Conservation (phyloP, 169 alveolate genomes). For the Blepharisma undulans region DNA sequence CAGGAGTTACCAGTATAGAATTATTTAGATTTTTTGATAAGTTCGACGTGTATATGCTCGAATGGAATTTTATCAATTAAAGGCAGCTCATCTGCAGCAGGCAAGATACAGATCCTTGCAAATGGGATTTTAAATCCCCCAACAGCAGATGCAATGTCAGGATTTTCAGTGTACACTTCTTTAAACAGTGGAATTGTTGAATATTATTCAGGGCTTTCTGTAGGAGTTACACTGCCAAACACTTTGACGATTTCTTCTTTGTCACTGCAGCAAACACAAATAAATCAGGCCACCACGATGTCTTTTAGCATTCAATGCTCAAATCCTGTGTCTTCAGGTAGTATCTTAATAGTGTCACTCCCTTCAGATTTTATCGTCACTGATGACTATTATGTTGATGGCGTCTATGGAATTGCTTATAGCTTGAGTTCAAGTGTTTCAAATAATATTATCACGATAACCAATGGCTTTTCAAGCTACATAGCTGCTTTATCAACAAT, state of each 20-base stretch:
- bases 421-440: neutral
- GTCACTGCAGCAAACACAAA: neutral
- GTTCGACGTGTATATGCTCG: neutral
- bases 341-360: neutral
- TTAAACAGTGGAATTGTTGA: neutral
- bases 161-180: neutral
- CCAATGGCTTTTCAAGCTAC: constrained; percentile 4
- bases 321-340: neutral
- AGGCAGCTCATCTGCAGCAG: neutral
- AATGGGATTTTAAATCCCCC: neutral
- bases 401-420: neutral
- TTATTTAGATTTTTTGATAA: neutral
- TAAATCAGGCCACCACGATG: neutral
- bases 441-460: neutral
- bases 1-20: neutral
- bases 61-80: neutral
- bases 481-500: neutral
- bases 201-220: neutral
- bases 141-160: neutral
- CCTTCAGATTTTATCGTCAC: neutral
- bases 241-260: neutral
- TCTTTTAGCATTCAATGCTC: neutral
- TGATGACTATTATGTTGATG: neutral
- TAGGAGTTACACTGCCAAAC: neutral
- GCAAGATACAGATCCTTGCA: neutral